These are phyloP conservation scores for Colletotrichum ledebouriae DNA, from an alignment of 2,329 filamentous ascomycete species.

Conservation along the genomic window DNA sequence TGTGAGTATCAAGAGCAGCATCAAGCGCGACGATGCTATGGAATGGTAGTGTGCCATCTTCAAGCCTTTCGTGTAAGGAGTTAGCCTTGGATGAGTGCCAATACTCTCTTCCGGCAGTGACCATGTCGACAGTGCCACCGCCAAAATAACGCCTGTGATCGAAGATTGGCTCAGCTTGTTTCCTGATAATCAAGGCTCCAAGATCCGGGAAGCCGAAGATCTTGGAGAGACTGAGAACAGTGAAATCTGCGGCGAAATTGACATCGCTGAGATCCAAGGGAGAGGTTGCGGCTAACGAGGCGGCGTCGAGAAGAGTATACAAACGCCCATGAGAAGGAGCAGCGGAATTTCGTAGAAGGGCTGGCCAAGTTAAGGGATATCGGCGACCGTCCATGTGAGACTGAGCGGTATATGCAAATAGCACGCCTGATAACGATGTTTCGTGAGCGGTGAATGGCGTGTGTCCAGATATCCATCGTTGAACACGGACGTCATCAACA, in stretches of 20 bases:
- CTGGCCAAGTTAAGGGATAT: conserved; percentile 71
- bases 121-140: conserved; percentile 93
- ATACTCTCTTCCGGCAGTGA: conserved; percentile 79
- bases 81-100: conserved; percentile 85
- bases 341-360: conserved; percentile 50
- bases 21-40: conserved; percentile 90
- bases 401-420: conserved; percentile 47
- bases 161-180: conserved; percentile 74
- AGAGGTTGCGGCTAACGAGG: conserved; percentile 83
- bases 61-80: conserved; percentile 82
- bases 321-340: not conserved
- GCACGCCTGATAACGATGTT: conserved; percentile 47
- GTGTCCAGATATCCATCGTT: conserved; percentile 70
- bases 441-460: conserved; percentile 49
- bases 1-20: conserved; percentile 78
- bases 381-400: conserved; percentile 43
- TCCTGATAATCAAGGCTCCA: conserved; percentile 85
- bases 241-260: conserved; percentile 81
- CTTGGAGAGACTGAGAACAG: conserved; percentile 91
- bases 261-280: conserved; percentile 77
- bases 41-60: conserved; percentile 92
- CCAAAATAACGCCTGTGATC: conserved; percentile 85
- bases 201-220: conserved; percentile 98
- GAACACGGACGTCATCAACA: conserved; percentile 74
- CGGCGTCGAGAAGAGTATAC: conserved; percentile 68